Evolutionary conservation across 2,329 filamentous ascomycete species (phyloP).

Genomic region (Penicillium sclerotigenum): DNA sequence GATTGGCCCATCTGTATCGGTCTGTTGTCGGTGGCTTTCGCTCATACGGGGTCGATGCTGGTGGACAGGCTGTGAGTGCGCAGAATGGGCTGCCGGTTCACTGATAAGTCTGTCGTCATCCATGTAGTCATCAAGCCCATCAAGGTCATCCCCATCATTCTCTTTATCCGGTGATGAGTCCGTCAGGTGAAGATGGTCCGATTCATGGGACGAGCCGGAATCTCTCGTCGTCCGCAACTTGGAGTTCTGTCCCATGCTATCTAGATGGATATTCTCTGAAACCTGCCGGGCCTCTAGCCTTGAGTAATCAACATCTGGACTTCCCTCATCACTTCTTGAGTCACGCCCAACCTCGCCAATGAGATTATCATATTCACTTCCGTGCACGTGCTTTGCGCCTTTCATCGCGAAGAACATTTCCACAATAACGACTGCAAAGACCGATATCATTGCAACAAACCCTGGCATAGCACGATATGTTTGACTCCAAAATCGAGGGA

Average conservation of each 20-base stretch:
- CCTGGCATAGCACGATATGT: conserved; percentile 78
- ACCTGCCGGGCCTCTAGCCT: conserved; percentile 19
- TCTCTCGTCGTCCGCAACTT: conserved; percentile 2
- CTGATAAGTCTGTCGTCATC: conserved; percentile 22
- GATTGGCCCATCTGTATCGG: conserved; percentile 34
- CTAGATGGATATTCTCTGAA: conserved; percentile 23
- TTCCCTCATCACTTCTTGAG: conserved; percentile 16
- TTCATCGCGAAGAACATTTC: conserved; percentile 84
- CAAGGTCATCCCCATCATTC: conserved; percentile 53
- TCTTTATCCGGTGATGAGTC: conserved; percentile 47
- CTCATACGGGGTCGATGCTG: conserved; percentile 12
- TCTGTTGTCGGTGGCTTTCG: conserved; percentile 22
- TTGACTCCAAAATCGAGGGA: conserved; percentile 74
- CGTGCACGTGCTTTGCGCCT: conserved; percentile 59
- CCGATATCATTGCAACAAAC: conserved; percentile 75
- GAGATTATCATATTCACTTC: conserved; percentile 50
- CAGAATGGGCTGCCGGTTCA: conserved; percentile 10
- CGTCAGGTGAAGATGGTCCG: conserved; percentile 14
- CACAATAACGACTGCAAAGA: conserved; percentile 76
- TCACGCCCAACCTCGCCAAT: conserved; percentile 31
- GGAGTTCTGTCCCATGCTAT: conserved; percentile 11
- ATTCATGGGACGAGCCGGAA: conserved; percentile 20
- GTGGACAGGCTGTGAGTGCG: conserved; percentile 11
- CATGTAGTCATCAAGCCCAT: conserved; percentile 47
- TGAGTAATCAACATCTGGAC: conserved; percentile 23